Percentiles rank a stretch among this genome's conserved stretches.
These are phyloP conservation scores for Claviceps sp. DNA, from an alignment of 2,329 filamentous ascomycete species.

Conservation along the genomic window DNA sequence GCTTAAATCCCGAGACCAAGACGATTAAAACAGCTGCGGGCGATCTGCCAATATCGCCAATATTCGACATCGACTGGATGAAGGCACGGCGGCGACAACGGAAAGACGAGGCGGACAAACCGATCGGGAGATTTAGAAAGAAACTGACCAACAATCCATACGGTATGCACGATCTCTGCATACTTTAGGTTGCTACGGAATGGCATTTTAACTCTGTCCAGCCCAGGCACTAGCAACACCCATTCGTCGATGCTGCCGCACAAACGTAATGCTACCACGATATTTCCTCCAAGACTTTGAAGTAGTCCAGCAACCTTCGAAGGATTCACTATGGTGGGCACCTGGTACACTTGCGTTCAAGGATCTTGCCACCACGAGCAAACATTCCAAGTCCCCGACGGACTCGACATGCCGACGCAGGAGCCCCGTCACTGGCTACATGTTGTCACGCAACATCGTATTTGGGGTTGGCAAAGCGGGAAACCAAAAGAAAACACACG, in stretches of 20 bases:
- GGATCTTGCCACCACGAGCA: constrained; percentile 8
- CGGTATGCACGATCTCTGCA: constrained; percentile 30
- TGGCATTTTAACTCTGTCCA: constrained; percentile 18
- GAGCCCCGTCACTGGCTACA: constrained; percentile 15
- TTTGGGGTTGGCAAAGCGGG: constrained; percentile 18
- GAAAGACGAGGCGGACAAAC: constrained; percentile 20
- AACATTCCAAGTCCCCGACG: background rate
- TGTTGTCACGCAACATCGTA: constrained; percentile 16
- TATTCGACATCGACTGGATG: constrained; percentile 39
- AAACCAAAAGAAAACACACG: constrained; percentile 7
- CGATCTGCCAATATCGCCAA: constrained; percentile 37
- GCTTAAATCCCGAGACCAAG: constrained; percentile 26
- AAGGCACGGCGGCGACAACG: constrained; percentile 29
- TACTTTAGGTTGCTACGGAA: background rate
- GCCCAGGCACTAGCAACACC: constrained; percentile 49
- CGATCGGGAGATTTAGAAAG: constrained; percentile 36
- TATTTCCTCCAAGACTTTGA: constrained; percentile 52
- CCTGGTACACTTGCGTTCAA: constrained; percentile 29
- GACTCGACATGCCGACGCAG: background rate
- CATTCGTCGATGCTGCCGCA: constrained; percentile 41
- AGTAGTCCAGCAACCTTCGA: constrained; percentile 40
- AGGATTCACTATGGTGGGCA: constrained; percentile 39
- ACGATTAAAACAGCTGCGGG: constrained; percentile 32
- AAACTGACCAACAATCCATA: constrained; percentile 50
- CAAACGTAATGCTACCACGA: constrained; percentile 35